Percentiles rank a stretch among this genome's conserved stretches.
Evolutionary conservation across 192 early-diverging fungal species (phyloP).

Genomic region (Coemansia sp.): DNA sequence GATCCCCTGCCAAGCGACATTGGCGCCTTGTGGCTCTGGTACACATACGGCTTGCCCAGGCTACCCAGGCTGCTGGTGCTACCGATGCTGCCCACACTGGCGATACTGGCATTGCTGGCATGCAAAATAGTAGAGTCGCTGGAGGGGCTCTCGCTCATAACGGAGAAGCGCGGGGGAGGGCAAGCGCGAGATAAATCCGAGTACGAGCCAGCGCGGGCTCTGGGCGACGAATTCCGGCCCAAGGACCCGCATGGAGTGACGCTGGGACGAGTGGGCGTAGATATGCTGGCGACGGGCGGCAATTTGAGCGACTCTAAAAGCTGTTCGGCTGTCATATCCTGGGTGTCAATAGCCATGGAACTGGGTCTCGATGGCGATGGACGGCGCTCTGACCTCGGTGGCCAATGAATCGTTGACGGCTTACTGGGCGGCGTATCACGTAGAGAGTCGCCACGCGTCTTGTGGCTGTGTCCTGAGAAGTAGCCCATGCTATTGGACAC

Average conservation of each 20-base stretch:
- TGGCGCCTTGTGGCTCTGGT: neutral
- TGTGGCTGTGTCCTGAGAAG: slow-evolving; percentile 23
- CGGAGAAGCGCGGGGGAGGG: slow-evolving; percentile 10
- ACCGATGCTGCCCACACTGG: neutral
- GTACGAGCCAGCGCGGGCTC: slow-evolving; percentile 29
- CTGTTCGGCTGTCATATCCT: slow-evolving; percentile 45
- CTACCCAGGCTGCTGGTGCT: neutral
- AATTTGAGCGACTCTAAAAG: slow-evolving; percentile 49
- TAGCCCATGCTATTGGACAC: slow-evolving; percentile 22
- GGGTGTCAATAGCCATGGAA: slow-evolving; percentile 11
- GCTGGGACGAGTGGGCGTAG: slow-evolving; percentile 14
- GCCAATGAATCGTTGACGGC: slow-evolving; percentile 32
- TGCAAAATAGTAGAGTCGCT: slow-evolving; percentile 24
- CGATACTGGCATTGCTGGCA: neutral
- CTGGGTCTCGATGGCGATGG: slow-evolving; percentile 13
- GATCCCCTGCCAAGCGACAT: neutral
- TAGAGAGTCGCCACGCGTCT: neutral
- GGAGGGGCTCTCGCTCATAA: slow-evolving; percentile 12
- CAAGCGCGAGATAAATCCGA: slow-evolving; percentile 22
- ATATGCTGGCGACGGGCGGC: slow-evolving; percentile 8
- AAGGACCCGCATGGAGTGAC: slow-evolving; percentile 14
- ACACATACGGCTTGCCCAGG: neutral
- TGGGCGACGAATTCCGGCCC: slow-evolving; percentile 37
- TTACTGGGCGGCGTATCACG: slow-evolving; percentile 12
- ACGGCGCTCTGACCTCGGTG: slow-evolving; percentile 8